phyloP scores from a whole-genome alignment of 1,284 basidiomycete genomes.

The Bjerkandera adusta region DNA sequence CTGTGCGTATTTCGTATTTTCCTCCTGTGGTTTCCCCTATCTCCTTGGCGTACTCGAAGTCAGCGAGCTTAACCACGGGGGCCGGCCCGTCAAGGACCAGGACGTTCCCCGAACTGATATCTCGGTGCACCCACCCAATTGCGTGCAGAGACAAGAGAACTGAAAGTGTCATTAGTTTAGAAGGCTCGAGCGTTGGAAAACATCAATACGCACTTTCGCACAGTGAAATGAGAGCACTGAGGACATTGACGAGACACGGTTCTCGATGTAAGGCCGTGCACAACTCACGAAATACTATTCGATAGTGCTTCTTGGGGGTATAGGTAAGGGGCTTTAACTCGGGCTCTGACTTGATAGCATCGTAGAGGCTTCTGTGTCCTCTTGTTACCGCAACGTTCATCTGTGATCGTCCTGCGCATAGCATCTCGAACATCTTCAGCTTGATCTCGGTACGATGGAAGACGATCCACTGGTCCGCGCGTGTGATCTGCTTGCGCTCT shows the following conservation, averaged over 20 bases:
- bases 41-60: constrained; percentile 3
- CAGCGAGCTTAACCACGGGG: background rate
- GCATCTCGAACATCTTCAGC: too few species aligned
- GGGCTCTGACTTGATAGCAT: too few species aligned
- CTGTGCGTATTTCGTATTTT: background rate
- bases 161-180: too few species aligned
- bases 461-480: background rate
- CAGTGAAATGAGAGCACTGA: background rate
- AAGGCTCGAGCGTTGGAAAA: too few species aligned
- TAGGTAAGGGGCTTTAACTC: too few species aligned
- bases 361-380: too few species aligned
- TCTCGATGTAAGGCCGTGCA: background rate
- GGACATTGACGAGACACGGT: too few species aligned
- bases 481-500: too few species aligned
- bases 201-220: background rate
- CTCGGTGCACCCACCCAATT: constrained; percentile 4
- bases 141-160: background rate
- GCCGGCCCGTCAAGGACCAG: background rate
- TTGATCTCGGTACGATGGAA: too few species aligned
- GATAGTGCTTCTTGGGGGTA: constrained; percentile 2
- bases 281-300: constrained; percentile 4
- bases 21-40: background rate
- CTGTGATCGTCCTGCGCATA: too few species aligned
- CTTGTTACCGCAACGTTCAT: too few species aligned
- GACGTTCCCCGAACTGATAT: constrained; percentile 1